These are phyloP conservation scores for Neurospora intermedia DNA, from an alignment of 495 filamentous ascomycete species.

Conservation along the genomic window DNA sequence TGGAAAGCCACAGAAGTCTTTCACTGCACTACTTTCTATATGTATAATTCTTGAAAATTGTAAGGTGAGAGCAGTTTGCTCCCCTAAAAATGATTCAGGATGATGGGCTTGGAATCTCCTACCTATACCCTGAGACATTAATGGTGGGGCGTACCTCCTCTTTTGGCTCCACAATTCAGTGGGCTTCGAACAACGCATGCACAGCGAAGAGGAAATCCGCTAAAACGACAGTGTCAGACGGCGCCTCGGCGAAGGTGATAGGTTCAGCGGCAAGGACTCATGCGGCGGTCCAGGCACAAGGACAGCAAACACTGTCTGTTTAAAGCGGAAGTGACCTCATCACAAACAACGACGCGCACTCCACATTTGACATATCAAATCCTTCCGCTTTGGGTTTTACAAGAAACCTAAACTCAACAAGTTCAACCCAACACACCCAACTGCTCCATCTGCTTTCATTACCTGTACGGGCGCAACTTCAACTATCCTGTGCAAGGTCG, in stretches of 20 bases:
- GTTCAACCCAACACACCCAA: background rate
- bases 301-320: background rate
- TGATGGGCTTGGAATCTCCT: background rate
- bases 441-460: background rate
- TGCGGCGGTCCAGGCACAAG: background rate
- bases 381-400: background rate
- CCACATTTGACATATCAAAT: background rate
- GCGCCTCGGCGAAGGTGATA: background rate
- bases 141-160: background rate
- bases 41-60: background rate
- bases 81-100: background rate
- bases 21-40: background rate
- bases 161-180: background rate
- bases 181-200: background rate
- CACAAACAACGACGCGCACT: background rate
- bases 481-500: background rate
- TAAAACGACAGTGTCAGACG: background rate
- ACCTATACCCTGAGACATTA: background rate
- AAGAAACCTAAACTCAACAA: background rate
- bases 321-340: background rate
- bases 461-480: too few relatives aligned
- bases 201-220: background rate
- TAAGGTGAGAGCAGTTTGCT: background rate
- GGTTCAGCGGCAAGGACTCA: background rate
- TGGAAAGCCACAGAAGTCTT: background rate